A percentile compares a stretch with the other conserved stretches of the same genome.
These are phyloP conservation scores for Chlamydomonas urium DNA, from an alignment of 139 green algal species.

Conservation along the genomic window DNA sequence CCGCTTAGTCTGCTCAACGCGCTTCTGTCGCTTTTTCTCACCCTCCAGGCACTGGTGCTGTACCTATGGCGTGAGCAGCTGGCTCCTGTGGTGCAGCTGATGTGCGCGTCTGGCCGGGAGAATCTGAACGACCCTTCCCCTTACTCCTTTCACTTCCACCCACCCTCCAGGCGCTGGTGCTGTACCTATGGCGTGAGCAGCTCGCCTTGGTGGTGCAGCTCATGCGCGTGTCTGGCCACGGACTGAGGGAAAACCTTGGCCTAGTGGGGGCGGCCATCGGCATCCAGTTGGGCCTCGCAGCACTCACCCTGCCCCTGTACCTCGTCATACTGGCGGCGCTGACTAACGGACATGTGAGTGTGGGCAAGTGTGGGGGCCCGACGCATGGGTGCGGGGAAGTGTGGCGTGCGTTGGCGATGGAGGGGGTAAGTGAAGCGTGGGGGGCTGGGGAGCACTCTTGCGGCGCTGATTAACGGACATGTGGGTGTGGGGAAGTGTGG, in stretches of 20 bases:
- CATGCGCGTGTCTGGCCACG: conserved; percentile 5
- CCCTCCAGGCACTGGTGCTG: neutral
- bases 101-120: conserved; percentile 9
- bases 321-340: conserved; percentile 2
- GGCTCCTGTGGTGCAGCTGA: neutral
- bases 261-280: conserved; percentile 3
- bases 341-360: conserved; percentile 45
- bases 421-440: too few relatives aligned
- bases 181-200: conserved; percentile 10
- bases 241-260: conserved; percentile 4
- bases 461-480: conserved; percentile 39
- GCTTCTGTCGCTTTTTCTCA: too few relatives aligned
- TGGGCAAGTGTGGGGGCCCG: too few relatives aligned
- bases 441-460: too few relatives aligned
- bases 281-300: neutral
- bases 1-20: too few relatives aligned
- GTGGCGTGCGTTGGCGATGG: too few relatives aligned
- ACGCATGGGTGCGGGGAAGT: too few relatives aligned
- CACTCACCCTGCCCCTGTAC: neutral
- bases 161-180: neutral
- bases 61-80: conserved; percentile 12
- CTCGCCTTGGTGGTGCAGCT: neutral
- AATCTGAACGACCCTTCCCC: too few relatives aligned
- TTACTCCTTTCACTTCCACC: too few relatives aligned
- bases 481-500: too few relatives aligned